Evolutionary conservation across 2,329 filamentous ascomycete species (phyloP), one percentile per base, ranked within the genome.

Genomic region (Pseudogymnoascus sp.): DNA sequence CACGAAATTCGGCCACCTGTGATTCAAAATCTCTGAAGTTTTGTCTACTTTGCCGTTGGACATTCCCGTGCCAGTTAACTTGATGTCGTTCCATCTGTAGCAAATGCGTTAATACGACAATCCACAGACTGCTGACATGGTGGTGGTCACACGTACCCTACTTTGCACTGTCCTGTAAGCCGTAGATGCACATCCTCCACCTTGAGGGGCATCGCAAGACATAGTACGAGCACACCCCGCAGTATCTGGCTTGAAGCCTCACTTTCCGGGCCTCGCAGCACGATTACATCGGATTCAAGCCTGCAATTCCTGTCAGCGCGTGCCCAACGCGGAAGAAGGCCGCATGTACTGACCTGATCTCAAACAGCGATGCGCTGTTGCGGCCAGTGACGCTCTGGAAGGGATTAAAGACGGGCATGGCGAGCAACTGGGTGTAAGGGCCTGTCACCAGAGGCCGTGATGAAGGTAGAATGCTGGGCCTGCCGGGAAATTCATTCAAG

Each of bases 191-290:
- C 79, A 72, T 90, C 86, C 70, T 92, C 88, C 35, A 91, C 82
- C 62, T 84, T 86, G 63, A 92, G 75, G 0, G 86, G 78, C 40
- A 87, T 79, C 21, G 84, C 84, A 36, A 93, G 78, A 70, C 89
- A 92, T 36, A 93, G 78, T 36, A 92, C 86, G 33, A 93, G 76
- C 24, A 83, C 84, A 54, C 90, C 90, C 70, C 87, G 89, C 66
- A 94, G 76, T 60, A 89, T 75, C 68, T 90, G 88, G 64, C 87
- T 89, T 44, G 88, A 83, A 54, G 89, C 88, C 71, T 93, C 90
- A 71, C 88, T 81, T 62, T 90, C 86, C 67, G 77, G 81, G 63
- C 90, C 90, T 60, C 89, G 86, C 65, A 94, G 87, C 31, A 93
- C 86, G 63, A 93, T 84, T 62, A 92, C 89, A 69, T 90, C 86